Conservation (phyloP, 306 rosid species). For the Betula pendula region DNA sequence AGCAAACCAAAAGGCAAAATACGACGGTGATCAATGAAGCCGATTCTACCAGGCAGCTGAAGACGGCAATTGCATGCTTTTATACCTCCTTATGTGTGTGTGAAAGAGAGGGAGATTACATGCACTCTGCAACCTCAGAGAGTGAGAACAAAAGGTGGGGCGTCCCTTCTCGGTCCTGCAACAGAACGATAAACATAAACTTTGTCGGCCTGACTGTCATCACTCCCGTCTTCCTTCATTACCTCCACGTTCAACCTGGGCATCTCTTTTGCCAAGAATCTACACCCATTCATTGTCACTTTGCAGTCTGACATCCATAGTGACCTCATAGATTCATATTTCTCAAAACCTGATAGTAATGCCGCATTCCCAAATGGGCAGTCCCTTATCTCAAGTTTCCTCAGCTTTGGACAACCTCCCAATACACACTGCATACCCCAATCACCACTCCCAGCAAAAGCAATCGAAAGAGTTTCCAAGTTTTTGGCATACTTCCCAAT, state of each 20-base stretch:
- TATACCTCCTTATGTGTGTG: not conserved
- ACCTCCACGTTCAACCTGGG: slow-evolving; percentile 86
- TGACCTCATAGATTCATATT: slow-evolving; percentile 80
- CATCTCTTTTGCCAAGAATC: slow-evolving; percentile 57
- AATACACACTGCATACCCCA: slow-evolving; percentile 78
- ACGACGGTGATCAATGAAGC: not conserved
- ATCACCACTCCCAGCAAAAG: slow-evolving; percentile 79
- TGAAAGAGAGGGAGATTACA: slow-evolving; percentile 35
- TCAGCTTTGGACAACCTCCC: slow-evolving; percentile 75
- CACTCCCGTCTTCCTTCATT: slow-evolving; percentile 55
- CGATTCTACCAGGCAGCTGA: not conserved
- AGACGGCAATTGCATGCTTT: not conserved
- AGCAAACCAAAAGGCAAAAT: not conserved
- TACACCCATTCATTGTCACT: slow-evolving; percentile 61
- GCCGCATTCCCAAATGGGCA: slow-evolving; percentile 83
- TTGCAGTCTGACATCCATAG: slow-evolving; percentile 88
- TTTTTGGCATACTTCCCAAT: slow-evolving; percentile 75
- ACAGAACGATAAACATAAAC: slow-evolving; percentile 80
- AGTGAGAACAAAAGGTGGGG: slow-evolving; percentile 78
- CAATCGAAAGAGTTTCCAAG: slow-evolving; percentile 81
- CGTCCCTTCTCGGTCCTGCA: slow-evolving; percentile 81
- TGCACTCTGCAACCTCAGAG: slow-evolving; percentile 37
- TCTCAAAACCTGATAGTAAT: slow-evolving; percentile 53
- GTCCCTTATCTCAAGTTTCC: slow-evolving; percentile 81
- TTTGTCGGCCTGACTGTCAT: slow-evolving; percentile 47